Evolutionary conservation across 257 asterid species (phyloP).

Genomic region (Cynanchum wilfordii): DNA sequence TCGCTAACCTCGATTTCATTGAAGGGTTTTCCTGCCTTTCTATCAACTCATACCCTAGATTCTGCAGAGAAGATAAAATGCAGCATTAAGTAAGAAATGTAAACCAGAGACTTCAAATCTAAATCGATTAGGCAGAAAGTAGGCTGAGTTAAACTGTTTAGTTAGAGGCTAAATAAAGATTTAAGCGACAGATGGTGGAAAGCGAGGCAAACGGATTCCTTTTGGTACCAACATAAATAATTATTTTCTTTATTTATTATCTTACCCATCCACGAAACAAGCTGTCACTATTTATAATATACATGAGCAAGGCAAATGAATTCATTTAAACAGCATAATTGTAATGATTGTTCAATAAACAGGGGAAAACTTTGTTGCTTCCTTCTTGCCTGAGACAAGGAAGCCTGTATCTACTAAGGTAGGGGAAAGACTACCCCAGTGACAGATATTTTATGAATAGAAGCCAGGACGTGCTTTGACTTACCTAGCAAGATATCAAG

Average conservation of each 20-base stretch:
- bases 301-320: not conserved
- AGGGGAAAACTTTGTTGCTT: not conserved
- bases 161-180: not conserved
- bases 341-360: not conserved
- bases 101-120: not conserved
- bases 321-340: not conserved
- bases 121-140: no score
- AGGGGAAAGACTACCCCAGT: not conserved
- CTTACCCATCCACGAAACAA: no score
- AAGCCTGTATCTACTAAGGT: not conserved
- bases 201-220: not conserved
- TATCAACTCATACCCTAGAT: constrained; percentile 61
- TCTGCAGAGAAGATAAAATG: constrained; percentile 40
- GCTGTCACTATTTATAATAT: not conserved
- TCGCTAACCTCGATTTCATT: constrained; percentile 62
- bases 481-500: not conserved
- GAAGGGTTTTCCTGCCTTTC: constrained; percentile 54
- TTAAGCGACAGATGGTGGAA: not conserved
- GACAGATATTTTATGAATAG: no score
- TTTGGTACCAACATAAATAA: not conserved
- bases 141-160: not conserved
- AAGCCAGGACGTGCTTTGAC: not conserved
- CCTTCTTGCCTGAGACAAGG: not conserved
- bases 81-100: not conserved
- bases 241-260: not conserved